Evolutionary conservation across 169 alveolate species (phyloP), one percentile per base, ranked within the genome.

Genomic region (Plasmodium fragile): DNA sequence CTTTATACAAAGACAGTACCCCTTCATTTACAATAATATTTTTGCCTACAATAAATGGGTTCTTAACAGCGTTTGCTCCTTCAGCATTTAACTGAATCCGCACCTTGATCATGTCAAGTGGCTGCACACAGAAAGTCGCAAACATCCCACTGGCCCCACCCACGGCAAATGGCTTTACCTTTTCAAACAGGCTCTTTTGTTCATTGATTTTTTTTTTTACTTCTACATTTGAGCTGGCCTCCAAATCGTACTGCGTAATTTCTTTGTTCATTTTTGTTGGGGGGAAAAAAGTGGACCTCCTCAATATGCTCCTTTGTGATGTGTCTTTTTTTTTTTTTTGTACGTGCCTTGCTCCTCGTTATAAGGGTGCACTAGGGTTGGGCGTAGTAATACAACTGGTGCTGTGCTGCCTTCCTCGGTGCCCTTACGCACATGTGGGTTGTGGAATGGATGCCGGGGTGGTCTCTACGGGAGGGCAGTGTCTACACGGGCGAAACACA

Each of bases 141-240:
- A 96, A 79, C 92, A 97, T 96, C 4, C 99, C 99, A 41, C 98
- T 92, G 11, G 97, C 87, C 10, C 99, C 99, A 8, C 98, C 98
- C 8, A 96, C 95, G 13, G 93, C 92, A 93, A 98, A 98, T 53
- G 99, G 99, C 45, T 91, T 92, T 18, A 79, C 49, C 32, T 53
- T 82, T 25, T 82, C 85, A 77, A 92, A 72, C 41, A 36, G 25
- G 25, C 79, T 89, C 73, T 89, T 89, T 6, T 59, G 49, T 0
- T 80, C 81, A 89, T 77, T 89, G n/a, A 3, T 43, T 43, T 36
- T 89, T 45, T 89, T 89, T 43, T 79, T 89, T 11, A 75, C 11
- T 32, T 85, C 93, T n/a, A 49, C 81, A 16, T 32, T 85, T 45
- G 93, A 72, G 82, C 93, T 84, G 8, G 52, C 45, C 70, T 75